Conservation (phyloP, 1,284 basidiomycete genomes). For the Leccinum fallax region DNA sequence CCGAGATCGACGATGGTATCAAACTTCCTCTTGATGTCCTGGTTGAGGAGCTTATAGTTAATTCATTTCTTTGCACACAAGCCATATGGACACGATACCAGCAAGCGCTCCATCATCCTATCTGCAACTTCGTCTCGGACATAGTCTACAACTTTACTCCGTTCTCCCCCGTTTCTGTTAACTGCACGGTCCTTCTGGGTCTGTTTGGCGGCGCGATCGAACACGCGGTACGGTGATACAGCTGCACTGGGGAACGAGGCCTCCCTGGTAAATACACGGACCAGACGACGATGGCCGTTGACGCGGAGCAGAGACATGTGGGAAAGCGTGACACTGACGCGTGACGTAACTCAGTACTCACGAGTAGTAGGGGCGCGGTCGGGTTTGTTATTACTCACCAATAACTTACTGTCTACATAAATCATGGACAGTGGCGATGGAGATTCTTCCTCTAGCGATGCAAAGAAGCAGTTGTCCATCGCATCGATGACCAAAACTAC, state of each 20-base stretch:
- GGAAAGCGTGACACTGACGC: conserved; percentile 16
- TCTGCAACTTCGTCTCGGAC: conserved; percentile 90
- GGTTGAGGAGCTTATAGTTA: conserved; percentile 13
- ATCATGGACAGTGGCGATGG: conserved; percentile 23
- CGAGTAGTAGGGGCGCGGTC: background rate
- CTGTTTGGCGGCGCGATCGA: conserved; percentile 85
- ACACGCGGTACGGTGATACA: conserved; percentile 65
- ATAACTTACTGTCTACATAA: background rate
- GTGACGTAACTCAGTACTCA: conserved; percentile 20
- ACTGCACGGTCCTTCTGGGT: conserved; percentile 83
- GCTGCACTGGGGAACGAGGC: conserved; percentile 24
- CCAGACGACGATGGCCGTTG: conserved; percentile 8
- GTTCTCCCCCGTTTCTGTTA: conserved; percentile 52
- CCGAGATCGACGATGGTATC: conserved; percentile 85
- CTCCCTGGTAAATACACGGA: conserved; percentile 43
- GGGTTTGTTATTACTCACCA: background rate
- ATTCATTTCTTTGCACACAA: background rate
- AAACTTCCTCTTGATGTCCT: conserved; percentile 93
- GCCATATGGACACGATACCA: conserved; percentile 46
- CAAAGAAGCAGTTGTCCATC: conserved; percentile 16
- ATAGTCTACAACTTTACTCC: conserved; percentile 88
- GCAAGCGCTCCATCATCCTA: conserved; percentile 85
- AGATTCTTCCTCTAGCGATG: conserved; percentile 2
- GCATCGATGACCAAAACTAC: conserved; percentile 31
- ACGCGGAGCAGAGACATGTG: conserved; percentile 24